Evolutionary conservation across 345 rosid species (phyloP), one percentile per base, ranked within the genome.

Genomic region (Nephelium lappaceum): DNA sequence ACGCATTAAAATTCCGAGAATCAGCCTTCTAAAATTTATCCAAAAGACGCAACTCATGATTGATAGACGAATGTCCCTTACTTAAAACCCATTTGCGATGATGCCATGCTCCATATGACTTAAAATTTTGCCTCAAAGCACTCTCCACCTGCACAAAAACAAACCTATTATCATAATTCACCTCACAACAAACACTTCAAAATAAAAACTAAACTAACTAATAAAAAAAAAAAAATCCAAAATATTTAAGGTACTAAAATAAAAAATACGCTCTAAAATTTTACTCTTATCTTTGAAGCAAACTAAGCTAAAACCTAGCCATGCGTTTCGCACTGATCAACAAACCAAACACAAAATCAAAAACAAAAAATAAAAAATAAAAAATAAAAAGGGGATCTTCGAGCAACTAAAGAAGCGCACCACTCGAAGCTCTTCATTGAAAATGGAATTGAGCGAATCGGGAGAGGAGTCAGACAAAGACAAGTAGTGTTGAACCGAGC

Each of bases 41-140:
- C 81, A 96, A 69, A 77, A 94, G 94, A 78, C 14, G 74, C 75
- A 93, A 72, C 60, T 96, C 99, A 16, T 87, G 81, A 69, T 83
- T 91, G 21, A 84, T 27, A 0, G 97, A 93, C 6, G 97, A 91
- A 84, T 88, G 92, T 9, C 94, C 95, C 83, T 90, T 89, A 83
- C 90, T 82, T 69, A 93, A 67, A 78, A 93, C 90, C 97, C 98
- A 96, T 85, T 88, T 96, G 9, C 99, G 92, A 80, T 94, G 98
- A 89, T 93, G 87, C 97, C 99, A 96, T 0, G 97, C 97, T 66
- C 97, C 97, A 67, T 96, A 94, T 0, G 99, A 93, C 88, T 91
- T 96, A 65, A 83, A 86, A 80, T 94, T 96, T 77, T 90, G 93
- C 85, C 76, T 87, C 77, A 94, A 71, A 19, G 98, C 97, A 73